Conservation (phyloP, 345 rosid species). For the Lenwebbia sp. region DNA sequence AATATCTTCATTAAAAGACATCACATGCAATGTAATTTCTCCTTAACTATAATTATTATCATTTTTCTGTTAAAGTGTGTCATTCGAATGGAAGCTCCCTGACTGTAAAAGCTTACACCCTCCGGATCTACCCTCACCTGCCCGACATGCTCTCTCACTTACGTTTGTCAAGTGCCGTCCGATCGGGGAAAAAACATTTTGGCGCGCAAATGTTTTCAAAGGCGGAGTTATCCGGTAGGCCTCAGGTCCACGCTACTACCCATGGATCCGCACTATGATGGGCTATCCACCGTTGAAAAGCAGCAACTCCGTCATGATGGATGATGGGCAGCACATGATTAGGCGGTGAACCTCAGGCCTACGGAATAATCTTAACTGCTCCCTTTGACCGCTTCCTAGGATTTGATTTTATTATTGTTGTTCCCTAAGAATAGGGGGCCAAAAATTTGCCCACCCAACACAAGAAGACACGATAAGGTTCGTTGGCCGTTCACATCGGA, state of each 20-base stretch:
- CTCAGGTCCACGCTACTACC: not conserved
- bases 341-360: not conserved
- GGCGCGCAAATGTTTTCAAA: conserved; percentile 3
- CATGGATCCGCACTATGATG: not conserved
- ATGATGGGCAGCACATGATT: not conserved
- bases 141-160: not conserved
- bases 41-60: not conserved
- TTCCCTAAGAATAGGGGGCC: not conserved
- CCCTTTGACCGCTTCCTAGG: not conserved
- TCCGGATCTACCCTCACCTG: too few relatives aligned
- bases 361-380: not conserved
- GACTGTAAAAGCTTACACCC: not conserved
- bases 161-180: not conserved
- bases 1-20: not conserved
- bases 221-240: not conserved
- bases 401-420: not conserved
- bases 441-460: not conserved
- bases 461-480: not conserved
- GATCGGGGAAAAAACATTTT: not conserved
- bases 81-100: not conserved
- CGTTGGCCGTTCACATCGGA: not conserved
- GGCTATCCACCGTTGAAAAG: not conserved
- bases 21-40: not conserved
- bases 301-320: not conserved
- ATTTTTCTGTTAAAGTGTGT: not conserved